Base-by-base conservation (phyloP, 345 rosid genomes). In the Citrus reticulata region DNA sequence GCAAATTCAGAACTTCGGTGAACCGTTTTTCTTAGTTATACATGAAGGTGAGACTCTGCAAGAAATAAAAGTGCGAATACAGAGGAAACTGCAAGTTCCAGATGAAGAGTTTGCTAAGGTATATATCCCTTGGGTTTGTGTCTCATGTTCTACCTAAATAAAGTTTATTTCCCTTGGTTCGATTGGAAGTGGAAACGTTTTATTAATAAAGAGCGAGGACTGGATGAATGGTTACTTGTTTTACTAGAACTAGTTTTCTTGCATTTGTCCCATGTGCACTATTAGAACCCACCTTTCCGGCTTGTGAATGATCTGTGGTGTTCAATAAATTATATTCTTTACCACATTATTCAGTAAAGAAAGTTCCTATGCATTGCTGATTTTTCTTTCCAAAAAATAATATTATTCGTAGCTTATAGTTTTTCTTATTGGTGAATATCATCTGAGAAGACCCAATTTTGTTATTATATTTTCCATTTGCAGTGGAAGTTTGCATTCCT, bases 91-190 rank as follows among this genome's bases (percentile, higher is more conserved):
- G 82, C 97, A 91, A 81, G 95, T 97, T 66, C 90, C 98, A 1
- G 98, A 93, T 83, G 98, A 94, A 82, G 99, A 94, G 51, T 97
- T 93, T 84, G 89, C 97, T 54, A 97, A 94, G 98, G 99, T 93
- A 89, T 78, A 9, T 70, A 42, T 29, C 19, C 9, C 20, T 61
- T 29, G 34, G 14, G 5, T 54, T 22, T n/a, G 29, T 9, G 17
- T 22, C 3, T 40, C 62, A 30, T 32, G 29, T 75, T 30, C 27
- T 57, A 65, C 22, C 20, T 46, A 63, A 46, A 30, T 17, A 75
- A 27, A 27, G 4, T 34, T 34, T 62, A 20, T 32, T 35, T 7
- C 30, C 39, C 10, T 34, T 22, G 22, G 5, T 66, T 9, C 6
- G 5, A 35, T 35, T 20, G 27, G 46, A 22, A 66, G 16, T 13